Evolutionary conservation across 805 yeast species (phyloP).

Genomic region (Pichia membranifaciens): DNA sequence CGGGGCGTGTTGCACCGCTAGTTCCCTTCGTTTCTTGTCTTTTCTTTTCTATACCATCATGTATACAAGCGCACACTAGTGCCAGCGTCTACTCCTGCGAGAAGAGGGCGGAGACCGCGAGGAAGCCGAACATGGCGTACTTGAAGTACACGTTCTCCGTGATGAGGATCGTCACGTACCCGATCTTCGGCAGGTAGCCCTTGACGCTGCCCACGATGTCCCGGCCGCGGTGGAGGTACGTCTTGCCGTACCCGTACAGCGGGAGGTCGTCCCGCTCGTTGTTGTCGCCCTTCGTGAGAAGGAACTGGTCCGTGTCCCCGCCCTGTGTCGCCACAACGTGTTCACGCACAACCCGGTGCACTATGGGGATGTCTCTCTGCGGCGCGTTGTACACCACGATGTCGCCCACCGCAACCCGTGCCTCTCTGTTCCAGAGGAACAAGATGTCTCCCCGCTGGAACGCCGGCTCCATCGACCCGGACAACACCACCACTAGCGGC

Average conservation of each 20-base stretch:
- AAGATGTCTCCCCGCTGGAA: constrained; percentile 96
- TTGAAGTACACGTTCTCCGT: constrained; percentile 85
- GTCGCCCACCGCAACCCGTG: constrained; percentile 72
- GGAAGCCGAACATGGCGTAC: constrained; percentile 64
- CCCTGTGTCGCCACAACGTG: constrained; percentile 43
- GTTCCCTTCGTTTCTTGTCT: too few species aligned
- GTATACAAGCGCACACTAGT: too few species aligned
- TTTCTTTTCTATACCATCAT: too few species aligned
- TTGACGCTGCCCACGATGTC: constrained; percentile 91
- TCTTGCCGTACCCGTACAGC: constrained; percentile 69
- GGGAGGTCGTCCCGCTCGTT: constrained; percentile 88
- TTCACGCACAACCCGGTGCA: constrained; percentile 87
- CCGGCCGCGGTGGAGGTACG: constrained; percentile 64
- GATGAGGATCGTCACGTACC: constrained; percentile 85
- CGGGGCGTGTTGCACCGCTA: too few species aligned
- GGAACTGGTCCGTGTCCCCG: constrained; percentile 40
- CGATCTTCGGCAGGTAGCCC: constrained; percentile 84
- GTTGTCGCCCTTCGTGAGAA: constrained; percentile 94
- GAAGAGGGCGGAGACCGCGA: constrained; percentile 66
- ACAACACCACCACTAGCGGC: constrained; percentile 92
- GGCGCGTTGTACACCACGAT: constrained; percentile 85
- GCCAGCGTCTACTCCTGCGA: constrained; percentile 49
- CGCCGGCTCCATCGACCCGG: constrained; percentile 99
- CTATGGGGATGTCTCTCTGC: constrained; percentile 86
- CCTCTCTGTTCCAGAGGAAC: constrained; percentile 82